Evolutionary conservation across 441 rosid genomes (phyloP).

Genomic region (Brassica hybrid): DNA sequence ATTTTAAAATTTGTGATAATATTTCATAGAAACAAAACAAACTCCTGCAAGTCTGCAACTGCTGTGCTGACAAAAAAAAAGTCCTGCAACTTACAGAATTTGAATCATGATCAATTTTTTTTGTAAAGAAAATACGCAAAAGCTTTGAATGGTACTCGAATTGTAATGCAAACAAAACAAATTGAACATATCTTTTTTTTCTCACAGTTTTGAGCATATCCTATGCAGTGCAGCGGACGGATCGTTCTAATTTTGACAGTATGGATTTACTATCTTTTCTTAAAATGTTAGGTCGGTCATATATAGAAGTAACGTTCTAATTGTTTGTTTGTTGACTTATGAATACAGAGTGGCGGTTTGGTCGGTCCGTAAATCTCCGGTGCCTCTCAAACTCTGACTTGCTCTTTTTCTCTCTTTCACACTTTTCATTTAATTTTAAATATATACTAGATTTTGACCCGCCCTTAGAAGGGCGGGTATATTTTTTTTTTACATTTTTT

Average conservation of each 20-base stretch:
- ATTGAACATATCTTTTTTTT: not conserved
- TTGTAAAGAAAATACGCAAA: not conserved
- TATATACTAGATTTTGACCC: too few relatives aligned
- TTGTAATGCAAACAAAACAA: not conserved
- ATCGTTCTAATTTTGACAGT: not conserved
- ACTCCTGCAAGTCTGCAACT: too few relatives aligned
- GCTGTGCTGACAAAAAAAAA: too few relatives aligned
- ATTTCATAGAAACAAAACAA: conserved; percentile 12
- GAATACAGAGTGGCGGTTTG: conserved; percentile 35
- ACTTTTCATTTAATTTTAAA: conserved; percentile 15
- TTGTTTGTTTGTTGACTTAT: conserved; percentile 34
- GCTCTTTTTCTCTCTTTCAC: conserved; percentile 21
- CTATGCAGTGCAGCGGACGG: not conserved
- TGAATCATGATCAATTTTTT: conserved; percentile 17
- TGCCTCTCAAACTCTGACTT: conserved; percentile 36
- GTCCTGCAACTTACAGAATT: conserved; percentile 28
- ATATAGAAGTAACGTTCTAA: conserved; percentile 10
- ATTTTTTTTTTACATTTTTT: too few relatives aligned
- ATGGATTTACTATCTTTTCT: conserved; percentile 6
- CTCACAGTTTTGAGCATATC: too few relatives aligned
- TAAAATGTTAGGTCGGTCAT: conserved; percentile 13
- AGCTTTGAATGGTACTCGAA: not conserved
- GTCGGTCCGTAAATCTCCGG: conserved; percentile 40
- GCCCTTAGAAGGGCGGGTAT: too few relatives aligned
- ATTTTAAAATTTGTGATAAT: conserved; percentile 2